Evolutionary conservation across 192 early-diverging fungal species (phyloP), one percentile per base, ranked within the genome.

Genomic region (Dissophora ornata): DNA sequence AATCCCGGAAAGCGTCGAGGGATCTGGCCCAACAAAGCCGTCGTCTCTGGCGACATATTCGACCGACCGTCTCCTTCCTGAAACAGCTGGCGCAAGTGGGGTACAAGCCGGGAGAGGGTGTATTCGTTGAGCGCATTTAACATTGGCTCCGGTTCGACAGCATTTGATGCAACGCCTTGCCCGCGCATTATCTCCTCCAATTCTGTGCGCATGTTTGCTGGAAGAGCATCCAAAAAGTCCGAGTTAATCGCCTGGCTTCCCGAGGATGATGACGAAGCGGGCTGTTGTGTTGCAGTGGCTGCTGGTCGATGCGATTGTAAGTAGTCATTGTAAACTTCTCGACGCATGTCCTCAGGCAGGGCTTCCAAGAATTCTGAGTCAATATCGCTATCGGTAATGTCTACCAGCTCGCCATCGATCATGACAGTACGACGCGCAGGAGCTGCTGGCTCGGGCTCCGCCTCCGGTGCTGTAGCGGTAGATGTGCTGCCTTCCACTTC

Each of bases 371-470:
- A 99, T 62, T 91, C 91, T 5, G 88, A 86, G 65, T 99, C 97
- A 44, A 99, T 99, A 10, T 95, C 97, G 19, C 92, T 92, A 21
- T 94, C 95, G 1, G 95, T 93, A 38, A 99, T 95, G 59, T 99
- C 96, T 0, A 97, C 84, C 62, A 84, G 61, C 36, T 87, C 82
- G 3, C 96, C 97, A 69, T 92, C 86, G 34, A 99, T 86, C 41
- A 81, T 90, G 0, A 97, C 86, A 24, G 85, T 85, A 2, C 84
- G 85, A 46, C 86, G 83, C 15, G 69, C 41, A 24, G 82, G 46
- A 9, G 63, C 54, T 2, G 19, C 62, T 18, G 62, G 59, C 34
- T 67, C 65, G 19, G 67, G 19, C 36, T 78, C 71, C 15, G 60
- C 38, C 52, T 34, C 58, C 22, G 67, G 54, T 16, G 44, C 21